Evolutionary conservation across 83 land plant genomes (phyloP).

Genomic region (Picea engelmannii): DNA sequence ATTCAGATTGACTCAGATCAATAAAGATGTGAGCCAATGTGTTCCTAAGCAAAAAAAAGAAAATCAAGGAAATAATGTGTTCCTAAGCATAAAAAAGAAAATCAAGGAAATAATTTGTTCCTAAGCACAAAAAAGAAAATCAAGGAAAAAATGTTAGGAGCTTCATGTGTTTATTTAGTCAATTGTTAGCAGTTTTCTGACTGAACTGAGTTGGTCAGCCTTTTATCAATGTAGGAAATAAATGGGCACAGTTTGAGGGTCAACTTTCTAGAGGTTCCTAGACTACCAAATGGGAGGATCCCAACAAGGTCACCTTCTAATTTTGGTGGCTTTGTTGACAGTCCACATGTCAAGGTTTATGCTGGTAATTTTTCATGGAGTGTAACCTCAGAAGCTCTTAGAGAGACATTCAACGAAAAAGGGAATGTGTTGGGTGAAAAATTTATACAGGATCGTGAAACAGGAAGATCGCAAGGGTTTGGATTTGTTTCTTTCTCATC

Average conservation of each 20-base stretch:
- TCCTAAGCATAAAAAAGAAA: no score
- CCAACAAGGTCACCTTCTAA: neutral
- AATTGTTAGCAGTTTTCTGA: neutral
- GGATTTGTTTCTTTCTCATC: constrained; percentile 80
- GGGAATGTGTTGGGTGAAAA: constrained; percentile 27
- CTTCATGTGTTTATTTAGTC: no score
- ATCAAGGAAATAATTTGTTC: neutral
- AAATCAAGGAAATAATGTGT: neutral
- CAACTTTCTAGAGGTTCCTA: no score
- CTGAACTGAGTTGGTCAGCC: neutral
- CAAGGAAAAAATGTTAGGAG: no score
- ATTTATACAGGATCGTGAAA: constrained; percentile 52
- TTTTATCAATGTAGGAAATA: constrained; percentile 39
- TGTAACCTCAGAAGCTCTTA: constrained; percentile 58
- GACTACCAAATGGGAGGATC: no score
- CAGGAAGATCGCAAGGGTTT: constrained; percentile 88
- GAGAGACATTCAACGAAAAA: constrained; percentile 56
- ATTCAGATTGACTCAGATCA: no score
- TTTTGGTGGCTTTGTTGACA: constrained; percentile 42
- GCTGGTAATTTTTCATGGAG: constrained; percentile 90
- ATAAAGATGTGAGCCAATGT: no score
- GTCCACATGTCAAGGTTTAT: constrained; percentile 70
- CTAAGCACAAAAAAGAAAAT: no score
- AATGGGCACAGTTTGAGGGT: constrained; percentile 49
- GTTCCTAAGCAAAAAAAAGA: neutral